Percentiles rank a stretch among this genome's conserved stretches.
These are phyloP conservation scores for Leccinum broughii DNA, from an alignment of 768 basidiomycete genomes.

Conservation along the genomic window DNA sequence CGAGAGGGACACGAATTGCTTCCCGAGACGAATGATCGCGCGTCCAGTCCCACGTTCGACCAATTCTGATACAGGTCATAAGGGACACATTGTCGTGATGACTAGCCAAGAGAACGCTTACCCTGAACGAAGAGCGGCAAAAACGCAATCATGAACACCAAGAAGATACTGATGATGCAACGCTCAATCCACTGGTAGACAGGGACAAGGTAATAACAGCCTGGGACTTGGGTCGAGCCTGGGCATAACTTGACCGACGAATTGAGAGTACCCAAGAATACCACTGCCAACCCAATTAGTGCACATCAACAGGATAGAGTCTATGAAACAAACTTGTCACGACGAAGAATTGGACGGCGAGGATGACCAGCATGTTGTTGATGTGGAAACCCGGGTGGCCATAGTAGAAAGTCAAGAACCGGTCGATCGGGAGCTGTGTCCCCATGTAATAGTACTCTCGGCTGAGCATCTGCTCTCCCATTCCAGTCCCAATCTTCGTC, in stretches of 20 bases:
- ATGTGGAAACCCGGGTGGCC: conserved; percentile 99
- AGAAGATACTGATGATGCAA: conserved; percentile 96
- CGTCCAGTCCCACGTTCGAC: conserved; percentile 93
- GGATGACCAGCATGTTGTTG: conserved; percentile 98
- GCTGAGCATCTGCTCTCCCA: conserved; percentile 99
- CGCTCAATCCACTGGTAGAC: conserved; percentile 95
- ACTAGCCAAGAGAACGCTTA: conserved; percentile 33
- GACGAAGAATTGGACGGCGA: conserved; percentile 95
- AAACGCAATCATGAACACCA: conserved; percentile 98
- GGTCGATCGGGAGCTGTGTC: conserved; percentile 95
- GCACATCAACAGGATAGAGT: background rate
- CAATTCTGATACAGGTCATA: conserved; percentile 58
- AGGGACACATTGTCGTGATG: conserved; percentile 15
- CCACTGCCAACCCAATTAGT: conserved; percentile 54
- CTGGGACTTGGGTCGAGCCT: conserved; percentile 68
- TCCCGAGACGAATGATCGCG: conserved; percentile 86
- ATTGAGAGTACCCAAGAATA: conserved; percentile 93
- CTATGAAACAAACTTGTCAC: conserved; percentile 67
- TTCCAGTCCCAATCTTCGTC: conserved; percentile 99
- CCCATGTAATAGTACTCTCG: conserved; percentile 99
- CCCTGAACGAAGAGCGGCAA: conserved; percentile 94
- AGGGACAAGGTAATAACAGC: conserved; percentile 93
- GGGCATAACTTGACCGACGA: conserved; percentile 76
- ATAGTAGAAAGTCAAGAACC: conserved; percentile 99
- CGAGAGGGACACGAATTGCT: conserved; percentile 73